Conservation (phyloP, 2,329 filamentous ascomycete species). For the Aspergillus neoniger region DNA sequence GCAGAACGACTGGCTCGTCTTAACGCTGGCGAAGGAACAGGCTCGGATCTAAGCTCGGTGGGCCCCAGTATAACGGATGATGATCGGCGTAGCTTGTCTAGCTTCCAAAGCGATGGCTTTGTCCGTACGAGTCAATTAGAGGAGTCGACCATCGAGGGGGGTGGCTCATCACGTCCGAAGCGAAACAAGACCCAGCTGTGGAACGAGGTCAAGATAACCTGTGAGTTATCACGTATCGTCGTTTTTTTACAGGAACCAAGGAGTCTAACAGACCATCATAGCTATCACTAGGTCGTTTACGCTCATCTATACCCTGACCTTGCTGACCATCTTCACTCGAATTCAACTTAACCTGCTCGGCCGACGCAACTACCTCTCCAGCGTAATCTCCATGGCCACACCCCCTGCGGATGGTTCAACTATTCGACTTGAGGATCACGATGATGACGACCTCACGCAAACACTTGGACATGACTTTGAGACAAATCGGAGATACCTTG, state of each 20-base stretch:
- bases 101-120: conserved; percentile 77
- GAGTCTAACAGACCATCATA: conserved; percentile 39
- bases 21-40: conserved; percentile 55
- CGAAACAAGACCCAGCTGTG: conserved; percentile 92
- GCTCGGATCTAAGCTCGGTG: conserved; percentile 59
- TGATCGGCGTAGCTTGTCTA: conserved; percentile 74
- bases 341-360: conserved; percentile 97
- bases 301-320: conserved; percentile 83
- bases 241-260: neutral
- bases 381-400: conserved; percentile 85
- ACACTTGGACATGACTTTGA: conserved; percentile 91
- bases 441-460: conserved; percentile 87
- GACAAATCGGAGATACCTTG: conserved; percentile 90
- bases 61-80: conserved; percentile 76
- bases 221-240: conserved; percentile 50
- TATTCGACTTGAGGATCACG: conserved; percentile 90
- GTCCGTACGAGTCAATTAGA: conserved; percentile 78
- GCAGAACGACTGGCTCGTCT: conserved; percentile 67
- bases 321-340: conserved; percentile 87
- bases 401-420: conserved; percentile 68
- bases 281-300: conserved; percentile 90
- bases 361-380: conserved; percentile 91
- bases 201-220: conserved; percentile 96
- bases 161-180: conserved; percentile 55
- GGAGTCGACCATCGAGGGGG: conserved; percentile 55